phyloP scores from a whole-genome alignment of 768 basidiomycete species.

The Amanita muscaria region DNA sequence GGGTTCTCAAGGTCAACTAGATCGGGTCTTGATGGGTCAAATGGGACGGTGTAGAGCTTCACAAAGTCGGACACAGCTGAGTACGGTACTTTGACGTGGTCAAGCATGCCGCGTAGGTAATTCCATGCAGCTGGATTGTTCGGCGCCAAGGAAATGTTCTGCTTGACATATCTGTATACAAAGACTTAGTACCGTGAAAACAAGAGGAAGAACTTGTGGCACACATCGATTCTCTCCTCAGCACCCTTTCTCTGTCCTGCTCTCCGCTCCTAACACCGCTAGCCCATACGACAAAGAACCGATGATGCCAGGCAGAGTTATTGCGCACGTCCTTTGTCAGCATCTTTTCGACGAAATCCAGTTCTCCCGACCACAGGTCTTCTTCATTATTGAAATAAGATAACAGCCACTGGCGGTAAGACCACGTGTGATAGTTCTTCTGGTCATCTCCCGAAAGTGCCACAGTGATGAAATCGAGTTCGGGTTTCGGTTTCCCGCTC shows the following conservation, averaged over 20 bases:
- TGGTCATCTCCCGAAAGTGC: conserved; percentile 60
- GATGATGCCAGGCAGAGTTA: conserved; percentile 97
- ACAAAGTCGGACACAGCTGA: conserved; percentile 51
- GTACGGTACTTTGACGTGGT: conserved; percentile 51
- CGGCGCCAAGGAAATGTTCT: conserved; percentile 76
- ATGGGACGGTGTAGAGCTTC: conserved; percentile 45
- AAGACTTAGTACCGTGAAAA: background rate
- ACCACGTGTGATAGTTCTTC: conserved; percentile 99
- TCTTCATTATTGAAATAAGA: conserved; percentile 68
- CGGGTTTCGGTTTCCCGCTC: conserved; percentile 44
- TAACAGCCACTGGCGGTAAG: conserved; percentile 91
- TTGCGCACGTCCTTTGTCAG: conserved; percentile 76
- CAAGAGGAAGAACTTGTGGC: conserved; percentile 15
- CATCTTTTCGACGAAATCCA: conserved; percentile 67
- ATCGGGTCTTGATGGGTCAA: conserved; percentile 21
- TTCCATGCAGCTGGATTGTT: conserved; percentile 97
- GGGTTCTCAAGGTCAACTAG: conserved; percentile 74
- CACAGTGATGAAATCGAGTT: conserved; percentile 72
- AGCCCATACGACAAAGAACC: conserved; percentile 80
- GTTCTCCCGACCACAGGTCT: conserved; percentile 64
- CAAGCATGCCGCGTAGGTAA: conserved; percentile 83
- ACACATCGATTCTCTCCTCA: conserved; percentile 69
- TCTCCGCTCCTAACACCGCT: conserved; percentile 55
- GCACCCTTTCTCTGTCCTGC: conserved; percentile 47
- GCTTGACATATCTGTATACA: conserved; percentile 68